Conservation (phyloP, 179 eudicot species). For the Carnegiea gigantea region DNA sequence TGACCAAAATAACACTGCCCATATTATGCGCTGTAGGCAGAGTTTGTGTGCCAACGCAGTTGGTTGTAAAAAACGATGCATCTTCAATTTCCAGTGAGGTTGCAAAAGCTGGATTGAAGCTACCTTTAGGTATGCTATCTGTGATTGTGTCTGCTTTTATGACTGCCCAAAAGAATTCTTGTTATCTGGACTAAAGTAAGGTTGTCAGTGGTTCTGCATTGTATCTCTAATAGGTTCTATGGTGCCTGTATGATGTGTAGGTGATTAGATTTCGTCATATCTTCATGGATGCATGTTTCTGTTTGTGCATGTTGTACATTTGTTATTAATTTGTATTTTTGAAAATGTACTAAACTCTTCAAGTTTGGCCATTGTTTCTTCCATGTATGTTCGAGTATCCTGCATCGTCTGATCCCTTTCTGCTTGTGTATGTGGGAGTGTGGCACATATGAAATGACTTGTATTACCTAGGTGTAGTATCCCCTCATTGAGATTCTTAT, state of each 20-base stretch:
- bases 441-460: not conserved
- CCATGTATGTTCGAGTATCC: not conserved
- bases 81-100: conserved; percentile 66
- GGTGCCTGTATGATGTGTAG: not conserved
- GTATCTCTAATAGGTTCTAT: not conserved
- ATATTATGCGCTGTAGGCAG: conserved; percentile 49
- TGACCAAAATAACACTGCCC: not conserved
- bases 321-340: not conserved
- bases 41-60: conserved; percentile 83
- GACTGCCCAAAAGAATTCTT: not conserved
- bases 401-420: not conserved
- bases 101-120: conserved; percentile 59
- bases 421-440: not conserved
- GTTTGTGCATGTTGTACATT: not conserved
- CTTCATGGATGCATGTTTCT: not conserved
- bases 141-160: conserved; percentile 8
- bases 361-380: not conserved
- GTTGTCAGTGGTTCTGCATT: not conserved
- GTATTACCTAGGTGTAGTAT: not conserved
- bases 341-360: not conserved
- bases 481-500: not conserved
- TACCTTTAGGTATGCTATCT: conserved; percentile 59
- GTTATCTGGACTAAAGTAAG: not conserved
- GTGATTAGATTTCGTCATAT: not conserved
- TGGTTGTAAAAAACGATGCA: conserved; percentile 73